Conservation (phyloP, 805 yeast genomes). For the Citeromyces matritensis region DNA sequence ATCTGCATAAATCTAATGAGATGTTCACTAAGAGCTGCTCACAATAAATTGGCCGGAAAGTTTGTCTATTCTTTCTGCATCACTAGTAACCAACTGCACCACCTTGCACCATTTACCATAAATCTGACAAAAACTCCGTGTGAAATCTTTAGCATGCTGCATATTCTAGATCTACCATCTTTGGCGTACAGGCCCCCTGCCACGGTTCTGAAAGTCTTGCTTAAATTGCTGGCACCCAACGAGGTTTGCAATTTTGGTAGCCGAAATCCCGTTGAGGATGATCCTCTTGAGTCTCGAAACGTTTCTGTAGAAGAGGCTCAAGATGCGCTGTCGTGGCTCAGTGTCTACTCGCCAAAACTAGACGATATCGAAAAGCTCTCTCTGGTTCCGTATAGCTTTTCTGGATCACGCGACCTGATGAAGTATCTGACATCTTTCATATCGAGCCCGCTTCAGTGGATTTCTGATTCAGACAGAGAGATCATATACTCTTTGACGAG, state of each 20-base stretch:
- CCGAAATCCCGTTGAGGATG: constrained; percentile 2
- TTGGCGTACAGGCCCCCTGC: constrained; percentile 29
- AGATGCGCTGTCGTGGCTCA: constrained; percentile 28
- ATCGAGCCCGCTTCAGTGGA: constrained; percentile 33
- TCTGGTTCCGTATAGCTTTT: constrained; percentile 13
- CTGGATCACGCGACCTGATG: constrained; percentile 14
- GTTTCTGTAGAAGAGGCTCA: constrained; percentile 13
- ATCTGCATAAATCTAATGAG: too few relatives aligned
- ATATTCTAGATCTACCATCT: constrained; percentile 45
- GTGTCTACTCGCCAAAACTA: constrained; percentile 16
- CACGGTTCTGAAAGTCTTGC: constrained; percentile 23
- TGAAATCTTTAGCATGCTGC: constrained; percentile 12
- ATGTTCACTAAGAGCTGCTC: too few relatives aligned
- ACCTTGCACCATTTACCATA: too few relatives aligned
- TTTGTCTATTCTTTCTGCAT: too few relatives aligned
- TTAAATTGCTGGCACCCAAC: constrained; percentile 32
- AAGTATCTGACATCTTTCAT: constrained; percentile 32
- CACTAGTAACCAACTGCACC: too few relatives aligned
- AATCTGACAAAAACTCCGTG: too few relatives aligned
- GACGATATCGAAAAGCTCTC: constrained; percentile 9
- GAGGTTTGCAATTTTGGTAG: constrained; percentile 34
- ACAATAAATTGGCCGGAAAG: too few relatives aligned
- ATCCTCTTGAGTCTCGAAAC: constrained; percentile 10
- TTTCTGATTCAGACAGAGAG: constrained; percentile 17
- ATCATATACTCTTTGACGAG: constrained; percentile 42